Base-by-base conservation (phyloP, 1,284 basidiomycete species). In the Pseudozyma sp. region DNA sequence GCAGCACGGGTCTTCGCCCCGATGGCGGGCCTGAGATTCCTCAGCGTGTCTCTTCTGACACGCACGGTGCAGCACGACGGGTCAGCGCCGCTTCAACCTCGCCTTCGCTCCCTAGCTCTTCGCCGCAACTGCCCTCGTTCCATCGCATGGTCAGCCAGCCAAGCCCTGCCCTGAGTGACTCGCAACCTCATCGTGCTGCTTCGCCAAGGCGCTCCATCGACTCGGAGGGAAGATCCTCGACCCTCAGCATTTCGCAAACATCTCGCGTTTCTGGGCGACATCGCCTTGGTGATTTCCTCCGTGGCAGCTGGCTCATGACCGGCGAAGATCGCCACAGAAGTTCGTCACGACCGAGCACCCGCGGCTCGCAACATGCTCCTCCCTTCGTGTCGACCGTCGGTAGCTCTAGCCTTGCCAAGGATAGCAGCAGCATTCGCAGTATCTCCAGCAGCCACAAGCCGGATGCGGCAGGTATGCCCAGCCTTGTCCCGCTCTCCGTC, bases 191-290 rank as follows among this genome's bases (percentile, higher is more conserved):
- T 19, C 55, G 59, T 12, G 69, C 69, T 10, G 48, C 63, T 19
- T 66, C 59, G 9, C 59, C 58, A 10, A 50, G 69, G 25, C 47
- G 59, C 7, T 76, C 74, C 2, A 40, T 60, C 18, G 74, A 76
- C 25, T 76, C 65, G 5, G 69, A 60, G 16, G 64, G 59, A 13
- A 54, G 62, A 25, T 72, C 62, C 9, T 76, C 74, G 36, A 54
- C 62, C 1, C 43, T 63, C 19, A 76, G 74, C 57, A 71, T 71
- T 54, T 76, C 70, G 25, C 74, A 72, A 43, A 57, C 74, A 5
- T 76, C 68, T 13, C 68, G 65, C 10, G 61, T 67, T 10, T 71
- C 73, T 12, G 68, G 68, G 9, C 73, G 73, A 13, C 73, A 76
- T 53, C 73, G 73, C 35, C 73, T 76, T 19, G 73, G 73, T 14